Evolutionary conservation across 441 rosid genomes (phyloP).

Genomic region (Mallotus japonicus): DNA sequence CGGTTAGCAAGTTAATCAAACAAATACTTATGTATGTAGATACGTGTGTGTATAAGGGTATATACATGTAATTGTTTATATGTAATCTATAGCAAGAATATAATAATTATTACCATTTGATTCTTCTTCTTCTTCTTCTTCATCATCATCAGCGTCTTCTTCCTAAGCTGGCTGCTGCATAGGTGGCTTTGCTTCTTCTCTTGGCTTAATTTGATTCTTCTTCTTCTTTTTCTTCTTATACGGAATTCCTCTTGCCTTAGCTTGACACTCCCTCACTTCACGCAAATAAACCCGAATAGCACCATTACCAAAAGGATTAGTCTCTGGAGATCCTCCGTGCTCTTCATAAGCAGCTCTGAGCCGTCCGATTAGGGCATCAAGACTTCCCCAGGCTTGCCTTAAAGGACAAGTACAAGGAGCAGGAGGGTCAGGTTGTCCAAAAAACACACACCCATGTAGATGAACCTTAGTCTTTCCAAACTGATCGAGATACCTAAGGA

Average conservation of each 20-base stretch:
- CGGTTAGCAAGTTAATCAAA: neutral
- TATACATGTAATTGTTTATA: neutral
- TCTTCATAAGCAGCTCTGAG: conserved; percentile 84
- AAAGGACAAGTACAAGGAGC: conserved; percentile 83
- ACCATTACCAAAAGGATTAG: conserved; percentile 78
- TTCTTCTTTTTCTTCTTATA: conserved; percentile 83
- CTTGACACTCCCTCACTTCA: conserved; percentile 81
- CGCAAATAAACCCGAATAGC: conserved; percentile 67
- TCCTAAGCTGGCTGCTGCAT: conserved; percentile 28
- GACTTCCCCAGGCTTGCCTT: conserved; percentile 94
- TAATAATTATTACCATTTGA: conserved; percentile 31
- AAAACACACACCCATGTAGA: conserved; percentile 63
- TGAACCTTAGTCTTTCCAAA: conserved; percentile 90
- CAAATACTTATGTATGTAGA: neutral
- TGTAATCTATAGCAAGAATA: neutral
- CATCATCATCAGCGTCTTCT: neutral
- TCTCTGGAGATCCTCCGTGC: conserved; percentile 74
- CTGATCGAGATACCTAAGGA: conserved; percentile 76
- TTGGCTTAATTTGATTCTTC: conserved; percentile 49
- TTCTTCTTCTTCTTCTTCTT: neutral
- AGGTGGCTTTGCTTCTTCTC: conserved; percentile 44
- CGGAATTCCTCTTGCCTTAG: conserved; percentile 86
- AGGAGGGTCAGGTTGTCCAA: conserved; percentile 78
- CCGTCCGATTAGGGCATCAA: conserved; percentile 88
- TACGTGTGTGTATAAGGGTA: neutral